Evolutionary conservation across 179 eudicot species (phyloP), one percentile per base, ranked within the genome.

Genomic region (Camellia oleifera): DNA sequence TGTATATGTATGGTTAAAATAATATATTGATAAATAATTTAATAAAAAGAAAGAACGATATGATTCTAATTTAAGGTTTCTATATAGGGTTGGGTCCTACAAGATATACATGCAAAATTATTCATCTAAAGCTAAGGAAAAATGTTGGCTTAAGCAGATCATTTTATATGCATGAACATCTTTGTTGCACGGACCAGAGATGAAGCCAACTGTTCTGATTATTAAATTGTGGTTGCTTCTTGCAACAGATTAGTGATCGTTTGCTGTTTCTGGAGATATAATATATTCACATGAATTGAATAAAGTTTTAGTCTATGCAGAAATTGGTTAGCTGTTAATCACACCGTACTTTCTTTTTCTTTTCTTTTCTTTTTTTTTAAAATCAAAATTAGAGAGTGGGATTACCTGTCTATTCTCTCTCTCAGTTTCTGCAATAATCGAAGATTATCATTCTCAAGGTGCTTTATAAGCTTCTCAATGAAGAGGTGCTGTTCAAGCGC

Each of bases 321-420:
- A 57, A 26, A 74, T 53, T 72, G 76, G 54, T 20, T 15, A 32
- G 13, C 76, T 53, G 14, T 23, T 17, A 72, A 23, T 53, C 44
- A 53, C 4, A 0, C 7, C 9, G 40, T 18, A n/a, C 17, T 71
- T 23, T 26, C 32, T 52, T 72, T 20, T 20, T 20, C 23, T 20
- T 20, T 32, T 32, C 40, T 26, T 26, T 26, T 26, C 32, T 26
- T 26, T 32, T 32, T 32, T 32, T 32, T 32, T 32, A 32, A 32
- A 32, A 32, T 72, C 46, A 52, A 54, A 26, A 52, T 18, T 50
- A 44, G 23, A 53, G 9, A 10, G 76, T 62, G 23, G 62, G 68
- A 75, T 15, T 72, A 79, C 81, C 77, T 79, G 69, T 79, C 71
- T 12, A 63, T 26, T 79, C 81, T 79, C 26, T 79, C 62, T 40